phyloP scores from a whole-genome alignment of 1,284 basidiomycete species.

The Chondrostereum purpureum region DNA sequence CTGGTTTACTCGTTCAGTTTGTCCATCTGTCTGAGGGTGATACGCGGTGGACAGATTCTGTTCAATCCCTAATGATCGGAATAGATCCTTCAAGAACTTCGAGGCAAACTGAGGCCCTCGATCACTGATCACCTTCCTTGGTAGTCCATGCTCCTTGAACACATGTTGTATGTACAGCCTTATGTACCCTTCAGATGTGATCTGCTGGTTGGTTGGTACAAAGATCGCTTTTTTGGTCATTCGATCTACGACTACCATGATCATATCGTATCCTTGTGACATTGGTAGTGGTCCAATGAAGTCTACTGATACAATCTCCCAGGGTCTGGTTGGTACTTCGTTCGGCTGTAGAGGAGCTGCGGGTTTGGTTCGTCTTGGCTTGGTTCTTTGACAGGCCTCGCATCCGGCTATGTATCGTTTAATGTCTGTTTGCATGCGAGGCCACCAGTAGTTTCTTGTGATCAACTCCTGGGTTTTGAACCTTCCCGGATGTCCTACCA shows the following conservation, averaged over 20 bases:
- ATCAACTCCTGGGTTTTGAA: slow-evolving; percentile 21
- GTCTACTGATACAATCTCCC: slow-evolving; percentile 6
- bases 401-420: slow-evolving; percentile 14
- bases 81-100: slow-evolving; percentile 5
- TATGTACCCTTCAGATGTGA: background rate
- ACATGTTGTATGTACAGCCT: slow-evolving; percentile 3
- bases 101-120: slow-evolving; percentile 7
- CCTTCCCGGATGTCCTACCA: slow-evolving; percentile 25
- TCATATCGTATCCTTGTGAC: slow-evolving; percentile 20
- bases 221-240: slow-evolving; percentile 16
- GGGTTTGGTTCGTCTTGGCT: background rate
- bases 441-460: slow-evolving; percentile 18
- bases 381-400: background rate
- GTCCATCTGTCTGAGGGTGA: no score
- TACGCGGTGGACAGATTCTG: slow-evolving; percentile 4
- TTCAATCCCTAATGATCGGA: background rate
- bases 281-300: slow-evolving; percentile 22
- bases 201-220: slow-evolving; percentile 10
- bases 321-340: background rate
- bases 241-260: slow-evolving; percentile 22
- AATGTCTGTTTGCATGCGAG: slow-evolving; percentile 12
- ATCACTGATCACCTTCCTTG: slow-evolving; percentile 9
- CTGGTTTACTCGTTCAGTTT: slow-evolving; percentile 6
- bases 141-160: slow-evolving; percentile 9
- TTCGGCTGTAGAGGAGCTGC: background rate